Conservation (phyloP, 2,329 filamentous ascomycete species). For the Chaetomium globosum region DNA sequence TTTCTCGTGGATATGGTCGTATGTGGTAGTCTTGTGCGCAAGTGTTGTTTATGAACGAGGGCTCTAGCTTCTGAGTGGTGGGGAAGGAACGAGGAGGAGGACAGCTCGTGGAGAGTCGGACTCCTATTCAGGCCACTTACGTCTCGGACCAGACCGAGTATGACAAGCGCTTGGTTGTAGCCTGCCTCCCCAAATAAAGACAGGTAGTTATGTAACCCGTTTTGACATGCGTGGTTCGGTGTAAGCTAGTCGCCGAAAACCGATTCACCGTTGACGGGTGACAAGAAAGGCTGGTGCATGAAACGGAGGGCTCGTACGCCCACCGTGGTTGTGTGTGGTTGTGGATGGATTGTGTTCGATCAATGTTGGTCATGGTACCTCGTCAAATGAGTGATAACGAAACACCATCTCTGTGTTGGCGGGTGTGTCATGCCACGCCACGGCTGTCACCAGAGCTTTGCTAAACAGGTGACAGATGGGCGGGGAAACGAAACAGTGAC, state of each 20-base stretch:
- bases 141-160: background rate
- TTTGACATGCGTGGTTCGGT: background rate
- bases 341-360: background rate
- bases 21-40: background rate
- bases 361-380: background rate
- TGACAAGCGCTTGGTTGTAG: background rate
- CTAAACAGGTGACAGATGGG: background rate
- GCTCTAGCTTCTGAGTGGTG: too few species aligned
- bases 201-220: background rate
- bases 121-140: too few species aligned
- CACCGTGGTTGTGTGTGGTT: background rate
- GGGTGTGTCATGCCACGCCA: background rate
- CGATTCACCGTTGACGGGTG: background rate
- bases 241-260: background rate
- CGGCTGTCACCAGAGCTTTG: background rate
- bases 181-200: background rate
- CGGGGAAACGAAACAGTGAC: background rate
- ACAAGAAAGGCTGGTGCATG: background rate
- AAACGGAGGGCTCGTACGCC: background rate
- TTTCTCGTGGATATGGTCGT: conserved; percentile 6
- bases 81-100: too few species aligned
- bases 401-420: conserved; percentile 2
- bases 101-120: too few species aligned
- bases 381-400: background rate
- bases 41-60: too few species aligned